Conservation (phyloP, 2,329 filamentous ascomycete genomes). For the Gnomoniopsis sp. region DNA sequence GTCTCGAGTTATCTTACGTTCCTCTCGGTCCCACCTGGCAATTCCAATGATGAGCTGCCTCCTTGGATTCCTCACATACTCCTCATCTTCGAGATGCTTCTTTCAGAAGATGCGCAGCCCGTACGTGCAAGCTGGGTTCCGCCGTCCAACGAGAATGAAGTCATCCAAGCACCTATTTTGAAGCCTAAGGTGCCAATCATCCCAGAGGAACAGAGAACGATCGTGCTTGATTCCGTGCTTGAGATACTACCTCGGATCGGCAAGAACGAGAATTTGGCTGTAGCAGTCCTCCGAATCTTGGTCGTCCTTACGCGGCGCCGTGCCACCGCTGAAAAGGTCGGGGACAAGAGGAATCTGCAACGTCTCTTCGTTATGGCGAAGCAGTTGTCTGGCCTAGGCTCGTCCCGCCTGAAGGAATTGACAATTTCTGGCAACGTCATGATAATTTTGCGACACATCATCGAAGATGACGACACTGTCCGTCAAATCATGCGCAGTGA, state of each 20-base stretch:
- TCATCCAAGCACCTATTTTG: conserved; percentile 53
- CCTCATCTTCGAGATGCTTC: conserved; percentile 81
- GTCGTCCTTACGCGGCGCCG: conserved; percentile 84
- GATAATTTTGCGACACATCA: conserved; percentile 83
- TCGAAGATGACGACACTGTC: conserved; percentile 89
- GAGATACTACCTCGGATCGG: conserved; percentile 81
- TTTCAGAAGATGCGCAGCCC: conserved; percentile 87
- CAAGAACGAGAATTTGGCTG: conserved; percentile 80
- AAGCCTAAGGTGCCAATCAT: conserved; percentile 60
- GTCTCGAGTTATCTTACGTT: conserved; percentile 75
- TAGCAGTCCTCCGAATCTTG: conserved; percentile 78
- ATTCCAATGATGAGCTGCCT: conserved; percentile 72
- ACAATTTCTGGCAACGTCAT: conserved; percentile 64
- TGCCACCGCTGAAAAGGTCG: conserved; percentile 69
- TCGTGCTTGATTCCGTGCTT: conserved; percentile 73
- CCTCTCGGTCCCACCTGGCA: conserved; percentile 65
- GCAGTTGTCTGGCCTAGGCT: conserved; percentile 77
- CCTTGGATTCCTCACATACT: conserved; percentile 92
- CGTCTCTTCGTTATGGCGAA: conserved; percentile 93
- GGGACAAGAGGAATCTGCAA: conserved; percentile 85
- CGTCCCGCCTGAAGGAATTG: conserved; percentile 63
- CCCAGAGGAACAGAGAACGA: conserved; percentile 60
- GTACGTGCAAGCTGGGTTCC: conserved; percentile 67
- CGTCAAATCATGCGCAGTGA: conserved; percentile 90
- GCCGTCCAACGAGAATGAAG: conserved; percentile 48